A percentile compares a stretch with the other conserved stretches of the same genome.
These are phyloP conservation scores for Amanita fuliginea DNA, from an alignment of 768 basidiomycete genomes.

Conservation along the genomic window DNA sequence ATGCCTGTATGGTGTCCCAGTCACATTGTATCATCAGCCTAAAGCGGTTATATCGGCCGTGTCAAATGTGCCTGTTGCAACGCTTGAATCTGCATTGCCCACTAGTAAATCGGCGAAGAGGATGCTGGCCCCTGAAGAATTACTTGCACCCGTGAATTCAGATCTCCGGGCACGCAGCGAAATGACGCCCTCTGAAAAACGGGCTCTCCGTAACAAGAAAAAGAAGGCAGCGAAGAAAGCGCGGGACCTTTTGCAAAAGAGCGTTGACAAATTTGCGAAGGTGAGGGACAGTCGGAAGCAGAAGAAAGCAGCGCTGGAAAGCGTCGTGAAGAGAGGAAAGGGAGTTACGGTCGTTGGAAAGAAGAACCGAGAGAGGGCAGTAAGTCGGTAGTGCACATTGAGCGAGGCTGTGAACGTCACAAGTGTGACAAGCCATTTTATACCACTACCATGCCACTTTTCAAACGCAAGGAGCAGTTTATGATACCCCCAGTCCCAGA, in stretches of 20 bases:
- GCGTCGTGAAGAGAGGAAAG: conserved; percentile 73
- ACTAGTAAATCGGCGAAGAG: conserved; percentile 63
- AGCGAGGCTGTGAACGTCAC: neutral
- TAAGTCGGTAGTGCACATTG: neutral
- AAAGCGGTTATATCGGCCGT: conserved; percentile 81
- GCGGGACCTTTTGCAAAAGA: conserved; percentile 52
- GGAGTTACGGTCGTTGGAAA: conserved; percentile 88
- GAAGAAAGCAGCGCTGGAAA: conserved; percentile 76
- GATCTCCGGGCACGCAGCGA: conserved; percentile 63
- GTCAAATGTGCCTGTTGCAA: conserved; percentile 69
- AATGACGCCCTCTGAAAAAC: conserved; percentile 79
- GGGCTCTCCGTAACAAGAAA: conserved; percentile 51
- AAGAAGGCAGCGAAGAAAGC: conserved; percentile 62
- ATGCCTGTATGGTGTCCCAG: neutral
- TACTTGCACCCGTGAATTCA: conserved; percentile 51
- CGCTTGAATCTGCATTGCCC: conserved; percentile 86
- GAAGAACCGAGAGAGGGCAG: conserved; percentile 13
- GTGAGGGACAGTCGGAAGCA: conserved; percentile 59
- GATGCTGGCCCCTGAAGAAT: conserved; percentile 90
- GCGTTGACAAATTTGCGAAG: conserved; percentile 53
- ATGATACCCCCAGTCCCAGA: conserved; percentile 57
- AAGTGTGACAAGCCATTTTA: conserved; percentile 2
- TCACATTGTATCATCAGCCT: conserved; percentile 39
- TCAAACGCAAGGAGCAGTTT: conserved; percentile 54
- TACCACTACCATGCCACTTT: conserved; percentile 43